Evolutionary conservation across 2,329 filamentous ascomycete genomes (phyloP), one percentile per base, ranked within the genome.

Genomic region (Remersonia thermophila): DNA sequence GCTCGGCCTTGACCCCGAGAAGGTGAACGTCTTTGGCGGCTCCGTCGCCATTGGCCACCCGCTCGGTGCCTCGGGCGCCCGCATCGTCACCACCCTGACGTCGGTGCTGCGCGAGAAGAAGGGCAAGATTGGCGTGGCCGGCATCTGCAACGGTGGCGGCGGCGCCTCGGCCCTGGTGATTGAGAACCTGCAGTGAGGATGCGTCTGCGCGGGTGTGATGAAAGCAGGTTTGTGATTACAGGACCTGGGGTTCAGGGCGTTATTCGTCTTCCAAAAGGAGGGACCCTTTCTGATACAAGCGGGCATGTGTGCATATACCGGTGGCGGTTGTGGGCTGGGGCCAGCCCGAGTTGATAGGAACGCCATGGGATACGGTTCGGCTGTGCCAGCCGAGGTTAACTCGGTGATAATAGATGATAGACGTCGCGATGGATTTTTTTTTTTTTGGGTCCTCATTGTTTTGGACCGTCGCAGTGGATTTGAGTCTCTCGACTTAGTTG

Each of bases 71-170:
- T 94, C 85, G 20, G 91, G 91, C 52, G 91, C 91, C 40, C 82
- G 91, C 56, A 95, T 98, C 54, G 72, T 94, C 50, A 81, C 86
- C 32, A 98, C 91, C 12, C 39, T 98, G 48, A 75, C 93, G 37
- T 82, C 85, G 45, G 89, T 96, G 26, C 67, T 98, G 54, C 82
- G 74, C 60, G 80, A 91, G 59, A 91, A 87, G 71, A 83, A 85
- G 60, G 87, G 77, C 54, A 95, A 93, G 78, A 79, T 96, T 58
- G 91, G 91, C 39, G 83, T 78, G 54, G 89, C 83, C 27, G 91
- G 84, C 54, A 96, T 98, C 56, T 98, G 91, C 77, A 98, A 98
- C 61, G 91, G 91, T 47, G 91, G 91, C 39, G 91, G 91, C 51
- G 91, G 91, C 58, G 91, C 91, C 41, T 93, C 84, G 53, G 91